A percentile compares a stretch with the other conserved stretches of the same genome.
phyloP scores from a whole-genome alignment of 805 yeast species.

The Saccharomycopsis malanga region DNA sequence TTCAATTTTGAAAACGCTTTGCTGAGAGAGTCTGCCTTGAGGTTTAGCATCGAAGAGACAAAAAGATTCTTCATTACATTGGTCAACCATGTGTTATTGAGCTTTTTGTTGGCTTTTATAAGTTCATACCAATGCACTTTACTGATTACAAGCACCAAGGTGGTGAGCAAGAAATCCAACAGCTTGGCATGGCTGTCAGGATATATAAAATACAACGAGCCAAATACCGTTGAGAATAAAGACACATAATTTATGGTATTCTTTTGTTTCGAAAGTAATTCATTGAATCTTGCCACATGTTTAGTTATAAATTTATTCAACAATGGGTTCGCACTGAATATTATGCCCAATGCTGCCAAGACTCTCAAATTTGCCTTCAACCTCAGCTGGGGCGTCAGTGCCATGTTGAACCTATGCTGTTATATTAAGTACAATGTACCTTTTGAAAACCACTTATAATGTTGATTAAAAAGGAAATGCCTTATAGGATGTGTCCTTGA shows the following conservation, averaged over 20 bases:
- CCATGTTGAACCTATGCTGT: not conserved
- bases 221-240: constrained; percentile 4
- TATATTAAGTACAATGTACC: too few relatives aligned
- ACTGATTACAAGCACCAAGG: constrained; percentile 6
- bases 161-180: constrained; percentile 4
- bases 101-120: not conserved
- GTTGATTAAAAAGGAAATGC: too few relatives aligned
- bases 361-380: not conserved
- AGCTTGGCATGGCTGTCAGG: constrained; percentile 8
- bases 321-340: not conserved
- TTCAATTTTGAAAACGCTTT: not conserved
- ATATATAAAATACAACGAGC: constrained; percentile 10
- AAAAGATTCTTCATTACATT: not conserved
- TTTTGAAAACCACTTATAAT: too few relatives aligned
- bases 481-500: too few relatives aligned
- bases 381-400: not conserved
- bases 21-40: not conserved
- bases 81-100: not conserved
- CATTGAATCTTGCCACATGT: not conserved
- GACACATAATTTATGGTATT: constrained; percentile 8
- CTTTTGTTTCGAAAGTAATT: not conserved
- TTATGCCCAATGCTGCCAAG: not conserved
- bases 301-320: not conserved
- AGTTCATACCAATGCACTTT: constrained; percentile 7
- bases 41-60: constrained; percentile 1